A percentile compares a stretch with the other conserved stretches of the same genome.
Evolutionary conservation across 306 rosid genomes (phyloP).

Genomic region (Vigna trinervia): DNA sequence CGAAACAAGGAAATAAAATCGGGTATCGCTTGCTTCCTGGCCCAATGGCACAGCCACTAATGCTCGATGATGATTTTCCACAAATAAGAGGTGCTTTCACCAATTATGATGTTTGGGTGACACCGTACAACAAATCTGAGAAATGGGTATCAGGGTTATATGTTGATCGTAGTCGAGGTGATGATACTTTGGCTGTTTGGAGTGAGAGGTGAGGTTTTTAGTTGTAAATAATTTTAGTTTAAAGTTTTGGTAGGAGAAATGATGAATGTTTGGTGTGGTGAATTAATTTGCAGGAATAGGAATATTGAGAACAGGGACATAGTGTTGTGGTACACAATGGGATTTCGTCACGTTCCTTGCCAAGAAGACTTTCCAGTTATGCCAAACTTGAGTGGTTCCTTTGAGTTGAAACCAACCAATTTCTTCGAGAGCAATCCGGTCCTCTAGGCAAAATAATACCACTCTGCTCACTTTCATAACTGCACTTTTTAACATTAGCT

Average conservation of each 20-base stretch:
- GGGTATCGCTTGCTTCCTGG: slow-evolving; percentile 55
- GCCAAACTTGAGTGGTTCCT: slow-evolving; percentile 58
- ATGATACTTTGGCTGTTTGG: slow-evolving; percentile 60
- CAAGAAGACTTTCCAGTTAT: slow-evolving; percentile 69
- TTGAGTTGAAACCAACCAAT: slow-evolving; percentile 68
- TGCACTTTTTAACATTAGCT: slow-evolving; percentile 29
- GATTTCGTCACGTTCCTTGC: slow-evolving; percentile 71
- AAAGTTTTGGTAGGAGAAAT: background rate
- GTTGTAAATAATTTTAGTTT: background rate
- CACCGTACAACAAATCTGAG: slow-evolving; percentile 65
- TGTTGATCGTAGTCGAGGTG: slow-evolving; percentile 60
- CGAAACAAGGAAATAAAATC: slow-evolving; percentile 54
- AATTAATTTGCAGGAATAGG: slow-evolving; percentile 51
- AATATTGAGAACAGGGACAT: slow-evolving; percentile 55
- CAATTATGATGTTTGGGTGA: slow-evolving; percentile 55
- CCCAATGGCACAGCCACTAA: slow-evolving; percentile 41
- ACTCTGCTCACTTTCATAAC: slow-evolving; percentile 29
- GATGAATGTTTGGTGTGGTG: background rate
- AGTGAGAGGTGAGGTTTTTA: slow-evolving; percentile 35
- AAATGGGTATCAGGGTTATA: slow-evolving; percentile 59
- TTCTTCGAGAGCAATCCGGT: slow-evolving; percentile 69
- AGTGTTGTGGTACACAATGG: slow-evolving; percentile 62
- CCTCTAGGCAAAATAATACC: slow-evolving; percentile 50
- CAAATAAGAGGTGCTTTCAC: slow-evolving; percentile 64
- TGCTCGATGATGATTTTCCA: slow-evolving; percentile 59